phyloP scores from a whole-genome alignment of 108 stramenopile genomes.

The Stephanodiscus triporus region DNA sequence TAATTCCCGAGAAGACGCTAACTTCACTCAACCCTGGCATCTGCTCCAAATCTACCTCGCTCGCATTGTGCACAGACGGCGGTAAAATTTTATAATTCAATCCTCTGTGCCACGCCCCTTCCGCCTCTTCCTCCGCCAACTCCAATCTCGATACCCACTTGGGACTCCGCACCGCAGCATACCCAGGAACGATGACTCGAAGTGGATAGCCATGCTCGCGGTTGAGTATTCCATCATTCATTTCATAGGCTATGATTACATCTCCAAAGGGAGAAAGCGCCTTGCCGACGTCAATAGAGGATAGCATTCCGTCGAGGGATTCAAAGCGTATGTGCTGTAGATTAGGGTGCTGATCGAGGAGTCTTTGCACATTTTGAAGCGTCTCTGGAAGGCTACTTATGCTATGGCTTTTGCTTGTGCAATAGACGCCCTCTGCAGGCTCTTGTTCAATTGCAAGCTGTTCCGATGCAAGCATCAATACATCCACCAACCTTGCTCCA shows the following conservation, averaged over 20 bases:
- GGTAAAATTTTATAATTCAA: constrained; percentile 89
- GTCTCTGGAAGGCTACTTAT: constrained; percentile 18
- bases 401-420: constrained; percentile 25
- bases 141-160: constrained; percentile 84
- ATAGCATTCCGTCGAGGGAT: constrained; percentile 79
- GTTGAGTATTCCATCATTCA: constrained; percentile 92
- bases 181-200: constrained; percentile 95
- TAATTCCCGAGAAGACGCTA: constrained; percentile 82
- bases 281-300: constrained; percentile 86
- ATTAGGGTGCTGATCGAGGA: constrained; percentile 29
- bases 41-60: constrained; percentile 56
- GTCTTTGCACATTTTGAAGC: constrained; percentile 35
- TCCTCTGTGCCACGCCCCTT: constrained; percentile 82
- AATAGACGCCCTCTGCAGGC: constrained; percentile 39
- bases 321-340: constrained; percentile 83
- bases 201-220: constrained; percentile 97
- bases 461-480: constrained; percentile 66
- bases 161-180: constrained; percentile 81
- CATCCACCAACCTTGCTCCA: constrained; percentile 87
- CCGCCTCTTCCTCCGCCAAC: constrained; percentile 65
- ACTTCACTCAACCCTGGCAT: constrained; percentile 82
- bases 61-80: constrained; percentile 74
- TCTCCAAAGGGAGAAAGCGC: constrained; percentile 89
- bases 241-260: constrained; percentile 94
- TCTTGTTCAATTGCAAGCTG: constrained; percentile 52